Evolutionary conservation across 306 rosid species (phyloP), one percentile per base, ranked within the genome.

Genomic region (Cucurbita moschata): DNA sequence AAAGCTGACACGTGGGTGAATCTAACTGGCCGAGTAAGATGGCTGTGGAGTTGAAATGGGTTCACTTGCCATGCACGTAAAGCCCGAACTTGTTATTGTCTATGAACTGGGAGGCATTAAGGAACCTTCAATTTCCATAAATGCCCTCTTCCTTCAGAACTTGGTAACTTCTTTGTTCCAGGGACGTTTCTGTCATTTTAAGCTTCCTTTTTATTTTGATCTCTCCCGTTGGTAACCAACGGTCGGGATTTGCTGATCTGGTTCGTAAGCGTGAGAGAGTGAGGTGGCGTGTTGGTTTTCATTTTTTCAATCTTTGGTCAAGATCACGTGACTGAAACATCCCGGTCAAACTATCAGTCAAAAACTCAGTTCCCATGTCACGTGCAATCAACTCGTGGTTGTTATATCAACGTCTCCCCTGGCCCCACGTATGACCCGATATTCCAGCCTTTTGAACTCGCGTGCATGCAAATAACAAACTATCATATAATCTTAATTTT

Each of bases 61-160:
- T 80, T 90, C 79, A 86, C 95, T 94, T 89, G 77, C 83, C 90
- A 89, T 87, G 87, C 96, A 94, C 97, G 97, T 85, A 90, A 94
- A 94, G 96, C 82, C 75, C 4, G 68, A 74, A 73, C 50, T 63
- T 80, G 81, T 79, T 72, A 49, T 82, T 94, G 97, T 94, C 96
- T 81, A 88, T 23, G 8, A 9, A 79, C 77, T 76, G 73, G 98
- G 98, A 83, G 81, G 98, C 98, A 94, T 81, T 82, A 93, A 90
- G 97, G 85, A 90, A 89, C 84, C 85, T 46, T 46, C 71, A 40
- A 10, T 42, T 59, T 76, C 23, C 62, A 82, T 70, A 79, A 14
- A 73, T 77, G 21, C 49, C 72, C 76, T 75, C 63, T 69, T 12
- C 26, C 23, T 39, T 62, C 70, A 50, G 2, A 8, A 43, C 53